phyloP scores from a whole-genome alignment of 306 rosid species.

The Lotus japonicus region DNA sequence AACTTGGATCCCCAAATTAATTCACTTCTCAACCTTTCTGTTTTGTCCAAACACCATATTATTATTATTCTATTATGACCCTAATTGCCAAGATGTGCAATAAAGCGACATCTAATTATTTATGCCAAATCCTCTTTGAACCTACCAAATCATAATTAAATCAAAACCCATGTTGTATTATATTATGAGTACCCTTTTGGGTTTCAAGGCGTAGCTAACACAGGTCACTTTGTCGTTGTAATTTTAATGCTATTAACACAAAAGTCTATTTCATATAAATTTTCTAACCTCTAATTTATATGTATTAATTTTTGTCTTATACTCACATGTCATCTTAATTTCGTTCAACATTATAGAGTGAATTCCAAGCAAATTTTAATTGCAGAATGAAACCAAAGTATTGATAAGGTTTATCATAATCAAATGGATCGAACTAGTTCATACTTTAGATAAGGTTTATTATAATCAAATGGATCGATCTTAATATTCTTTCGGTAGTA shows the following conservation, averaged over 20 bases:
- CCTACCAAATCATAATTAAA: constrained; percentile 1
- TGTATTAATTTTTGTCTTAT: too few relatives aligned
- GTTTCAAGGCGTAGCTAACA: not conserved
- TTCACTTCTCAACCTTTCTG: not conserved
- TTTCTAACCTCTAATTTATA: too few relatives aligned
- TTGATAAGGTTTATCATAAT: too few relatives aligned
- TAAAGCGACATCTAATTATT: not conserved
- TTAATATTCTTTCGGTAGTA: too few relatives aligned
- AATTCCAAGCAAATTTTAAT: too few relatives aligned
- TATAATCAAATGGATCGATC: too few relatives aligned
- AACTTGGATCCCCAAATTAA: not conserved
- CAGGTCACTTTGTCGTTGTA: not conserved
- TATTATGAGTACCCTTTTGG: not conserved
- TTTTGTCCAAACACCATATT: not conserved
- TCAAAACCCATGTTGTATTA: not conserved
- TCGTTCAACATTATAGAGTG: too few relatives aligned
- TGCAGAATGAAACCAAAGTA: too few relatives aligned
- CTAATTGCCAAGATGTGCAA: not conserved
- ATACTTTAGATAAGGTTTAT: too few relatives aligned
- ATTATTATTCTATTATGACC: not conserved
- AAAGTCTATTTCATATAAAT: too few relatives aligned
- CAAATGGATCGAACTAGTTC: too few relatives aligned
- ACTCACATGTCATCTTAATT: too few relatives aligned
- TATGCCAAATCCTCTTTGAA: not conserved
- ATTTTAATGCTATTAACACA: not conserved